Evolutionary conservation across 805 yeast species (phyloP).

Genomic region (Saccharomycopsis lassenensis): DNA sequence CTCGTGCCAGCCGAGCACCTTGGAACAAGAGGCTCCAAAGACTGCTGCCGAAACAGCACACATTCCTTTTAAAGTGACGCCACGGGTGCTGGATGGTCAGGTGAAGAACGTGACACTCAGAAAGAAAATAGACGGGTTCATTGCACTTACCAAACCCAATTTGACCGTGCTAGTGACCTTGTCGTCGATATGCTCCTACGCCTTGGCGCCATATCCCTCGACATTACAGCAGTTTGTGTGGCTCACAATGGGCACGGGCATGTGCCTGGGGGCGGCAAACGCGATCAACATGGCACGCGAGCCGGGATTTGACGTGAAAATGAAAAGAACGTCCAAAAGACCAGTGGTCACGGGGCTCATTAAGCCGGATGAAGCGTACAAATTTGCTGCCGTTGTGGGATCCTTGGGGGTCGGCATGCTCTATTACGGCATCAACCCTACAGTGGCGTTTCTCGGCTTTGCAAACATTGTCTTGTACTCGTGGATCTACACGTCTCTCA

Average conservation of each 20-base stretch:
- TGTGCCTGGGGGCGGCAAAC: constrained; percentile 90
- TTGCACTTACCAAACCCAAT: constrained; percentile 84
- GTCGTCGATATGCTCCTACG: constrained; percentile 89
- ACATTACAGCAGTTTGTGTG: constrained; percentile 59
- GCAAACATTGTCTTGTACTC: constrained; percentile 74
- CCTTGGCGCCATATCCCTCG: constrained; percentile 76
- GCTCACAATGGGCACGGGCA: constrained; percentile 73
- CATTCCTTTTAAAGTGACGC: background rate
- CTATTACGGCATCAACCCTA: constrained; percentile 73
- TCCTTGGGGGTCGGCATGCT: constrained; percentile 56
- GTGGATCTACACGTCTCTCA: constrained; percentile 85
- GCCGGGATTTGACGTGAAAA: constrained; percentile 74
- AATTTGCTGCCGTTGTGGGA: constrained; percentile 72
- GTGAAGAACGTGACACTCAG: constrained; percentile 21
- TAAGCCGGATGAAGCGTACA: constrained; percentile 64
- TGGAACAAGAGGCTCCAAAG: constrained; percentile 13
- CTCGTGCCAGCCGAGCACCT: too few species aligned
- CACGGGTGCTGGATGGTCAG: background rate
- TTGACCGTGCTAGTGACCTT: constrained; percentile 80
- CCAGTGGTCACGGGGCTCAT: constrained; percentile 84
- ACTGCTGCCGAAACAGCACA: background rate
- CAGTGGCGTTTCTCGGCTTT: constrained; percentile 74
- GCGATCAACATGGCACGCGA: constrained; percentile 97
- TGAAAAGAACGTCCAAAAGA: constrained; percentile 80
- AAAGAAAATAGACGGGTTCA: constrained; percentile 45